Evolutionary conservation across 2,329 filamentous ascomycete species (phyloP), one percentile per base, ranked within the genome.

Genomic region (Paecilomyces niveus): DNA sequence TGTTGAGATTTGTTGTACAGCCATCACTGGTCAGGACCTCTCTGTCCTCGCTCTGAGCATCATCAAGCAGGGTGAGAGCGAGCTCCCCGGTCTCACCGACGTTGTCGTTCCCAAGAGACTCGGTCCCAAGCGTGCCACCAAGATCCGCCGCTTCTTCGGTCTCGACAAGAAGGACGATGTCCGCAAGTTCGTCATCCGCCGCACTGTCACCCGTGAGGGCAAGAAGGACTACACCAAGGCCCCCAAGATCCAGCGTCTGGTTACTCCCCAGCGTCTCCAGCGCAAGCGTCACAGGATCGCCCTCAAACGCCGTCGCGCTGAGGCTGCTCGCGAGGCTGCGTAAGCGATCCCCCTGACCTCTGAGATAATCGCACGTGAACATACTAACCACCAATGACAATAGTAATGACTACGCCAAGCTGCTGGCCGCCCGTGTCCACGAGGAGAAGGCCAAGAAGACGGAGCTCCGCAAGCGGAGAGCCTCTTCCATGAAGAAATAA

Each of bases 81-180:
- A 97, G 64, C 88, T 99, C 78, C 93, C 94, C 79, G 94, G 94
- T 75, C 83, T 99, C 69, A 99, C 94, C 84, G 94, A 99, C 81
- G 87, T 89, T 79, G 92, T 97, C 77, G 90, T 96, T 86, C 94
- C 94, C 81, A 99, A 99, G 90, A 90, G 94, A 75, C 90, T 99
- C 77, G 94, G 94, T 73, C 94, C 94, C 84, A 99, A 99, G 92
- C 90, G 94, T 77, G 94, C 94, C 78, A 96, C 92, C 84, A 99
- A 97, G 92, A 97, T 99, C 84, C 91, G 93, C 82, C 89, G 88
- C 80, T 99, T 99, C 89, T 99, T 97, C 85, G 88, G 91, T 84
- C 90, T 99, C 87, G 93, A 89, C 90, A 97, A 97, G 92, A 92
- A 97, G 89, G 94, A 99, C 86, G 94, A 99, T 90, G 93, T 97